Evolutionary conservation across 768 basidiomycete species (phyloP), one percentile per base, ranked within the genome.

Genomic region (Lactarius akahatsu): DNA sequence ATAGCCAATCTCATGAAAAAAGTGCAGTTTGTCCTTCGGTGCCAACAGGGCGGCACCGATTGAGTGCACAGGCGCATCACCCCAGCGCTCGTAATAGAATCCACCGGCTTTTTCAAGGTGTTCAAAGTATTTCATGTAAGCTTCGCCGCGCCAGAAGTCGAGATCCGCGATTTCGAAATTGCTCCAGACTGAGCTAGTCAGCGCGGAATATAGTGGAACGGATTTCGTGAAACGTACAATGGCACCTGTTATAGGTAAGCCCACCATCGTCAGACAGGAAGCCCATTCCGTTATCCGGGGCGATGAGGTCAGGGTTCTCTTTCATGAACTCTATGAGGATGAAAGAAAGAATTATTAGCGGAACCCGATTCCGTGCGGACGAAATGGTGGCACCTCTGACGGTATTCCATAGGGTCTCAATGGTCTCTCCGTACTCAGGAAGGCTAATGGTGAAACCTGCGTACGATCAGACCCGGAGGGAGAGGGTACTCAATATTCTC

Each of bases 1-100:
- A 75, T 97, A 98, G 4, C 88, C 96, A 59, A 98, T 92, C 73
- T 98, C 94, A 69, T 89, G 85, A 82, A 98, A 98, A 80, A 93
- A 98, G 76, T 97, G 92, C 52, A 98, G 87, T 76, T 94, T 91
- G 20, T 93, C 90, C 74, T 92, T 95, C 74, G 83, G 83, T 0
- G 93, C 90, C 70, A 98, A 92, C 10, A 98, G 80, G 0, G 96
- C 89, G 1, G 90, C 95, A 41, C 91, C 96, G 65, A 98, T 94
- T 47, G 83, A 84, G 74, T 89, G 87, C 6, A 89, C 85, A 4
- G 86, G 86, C 0, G 96, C 96, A 78, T 97, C 96, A 59, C 96
- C 96, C 94, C 94, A 94, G 40, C 93, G 87, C 85, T 86, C 84
- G 71, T 84, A 85, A 76, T 85, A 86, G 74, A 86, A 85, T 15